A percentile compares a stretch with the other conserved stretches of the same genome.
Conservation (phyloP, 2,329 filamentous ascomycete species). For the Dothideomycetidae sp. region DNA sequence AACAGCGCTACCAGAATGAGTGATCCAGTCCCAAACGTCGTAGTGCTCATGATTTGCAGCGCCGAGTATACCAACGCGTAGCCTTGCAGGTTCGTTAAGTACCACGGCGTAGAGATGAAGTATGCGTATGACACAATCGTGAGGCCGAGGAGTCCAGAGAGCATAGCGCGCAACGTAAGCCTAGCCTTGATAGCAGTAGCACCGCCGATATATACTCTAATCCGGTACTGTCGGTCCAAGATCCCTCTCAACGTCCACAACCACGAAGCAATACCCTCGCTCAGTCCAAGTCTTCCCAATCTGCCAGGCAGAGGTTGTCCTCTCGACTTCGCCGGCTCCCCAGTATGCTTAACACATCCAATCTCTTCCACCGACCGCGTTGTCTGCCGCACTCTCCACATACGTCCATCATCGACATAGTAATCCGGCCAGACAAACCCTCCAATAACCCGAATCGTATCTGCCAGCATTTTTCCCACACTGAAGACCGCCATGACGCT, state of each 20-base stretch:
- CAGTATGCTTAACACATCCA: too few relatives aligned
- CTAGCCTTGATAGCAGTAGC: constrained; percentile 34
- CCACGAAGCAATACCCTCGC: constrained; percentile 19
- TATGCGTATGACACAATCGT: constrained; percentile 50
- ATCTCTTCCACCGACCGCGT: constrained; percentile 16
- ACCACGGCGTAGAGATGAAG: constrained; percentile 47
- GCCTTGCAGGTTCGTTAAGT: constrained; percentile 72
- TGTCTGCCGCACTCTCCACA: constrained; percentile 35
- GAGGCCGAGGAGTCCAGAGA: constrained; percentile 43
- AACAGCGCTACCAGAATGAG: constrained; percentile 68
- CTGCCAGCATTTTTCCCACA: constrained; percentile 58
- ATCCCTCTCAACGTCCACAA: constrained; percentile 38
- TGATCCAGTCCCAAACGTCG: constrained; percentile 69
- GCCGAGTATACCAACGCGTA: constrained; percentile 76
- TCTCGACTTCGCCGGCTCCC: constrained; percentile 12
- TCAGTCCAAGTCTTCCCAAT: constrained; percentile 34
- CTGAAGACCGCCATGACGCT: constrained; percentile 66
- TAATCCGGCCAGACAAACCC: constrained; percentile 60
- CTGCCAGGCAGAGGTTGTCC: constrained; percentile 39
- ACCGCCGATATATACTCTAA: constrained; percentile 34
- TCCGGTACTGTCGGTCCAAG: constrained; percentile 35
- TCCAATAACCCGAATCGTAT: constrained; percentile 48
- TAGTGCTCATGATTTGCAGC: constrained; percentile 73
- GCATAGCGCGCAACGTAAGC: constrained; percentile 38
- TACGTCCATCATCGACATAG: constrained; percentile 40